Conservation (phyloP, 192 early-diverging fungal species). For the Paraglomus brasilianum region DNA sequence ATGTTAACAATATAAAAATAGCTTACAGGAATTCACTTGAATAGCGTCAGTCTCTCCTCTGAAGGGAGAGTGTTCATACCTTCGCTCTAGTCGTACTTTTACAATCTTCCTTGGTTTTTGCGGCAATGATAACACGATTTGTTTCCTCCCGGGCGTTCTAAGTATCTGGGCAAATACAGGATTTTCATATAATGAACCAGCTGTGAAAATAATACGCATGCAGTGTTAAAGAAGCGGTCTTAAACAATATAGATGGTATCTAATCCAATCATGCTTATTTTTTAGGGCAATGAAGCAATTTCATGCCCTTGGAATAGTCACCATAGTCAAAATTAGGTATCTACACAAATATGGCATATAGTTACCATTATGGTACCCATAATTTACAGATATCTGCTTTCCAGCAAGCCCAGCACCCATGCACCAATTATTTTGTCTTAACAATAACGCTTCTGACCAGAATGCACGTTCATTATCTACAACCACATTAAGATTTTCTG, state of each 20-base stretch:
- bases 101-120: conserved; percentile 7
- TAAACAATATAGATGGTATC: too few relatives aligned
- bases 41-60: not conserved
- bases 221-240: too few relatives aligned
- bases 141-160: conserved; percentile 24
- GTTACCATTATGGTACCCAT: conserved; percentile 24
- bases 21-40: conserved; percentile 24
- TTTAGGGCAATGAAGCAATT: too few relatives aligned
- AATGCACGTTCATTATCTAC: conserved; percentile 25
- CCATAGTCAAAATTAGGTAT: too few relatives aligned
- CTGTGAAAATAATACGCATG: not conserved
- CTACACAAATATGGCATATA: not conserved
- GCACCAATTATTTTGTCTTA: conserved; percentile 24
- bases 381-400: conserved; percentile 26
- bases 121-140: conserved; percentile 27
- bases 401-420: not conserved
- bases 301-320: too few relatives aligned
- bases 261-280: too few relatives aligned
- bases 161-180: conserved; percentile 18
- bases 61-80: not conserved
- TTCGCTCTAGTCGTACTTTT: conserved; percentile 22
- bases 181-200: not conserved
- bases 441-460: conserved; percentile 28
- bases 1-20: not conserved
- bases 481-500: not conserved